Evolutionary conservation across 169 alveolate genomes (phyloP), one percentile per base, ranked within the genome.

Genomic region (Cryptosporidium meleagridis): DNA sequence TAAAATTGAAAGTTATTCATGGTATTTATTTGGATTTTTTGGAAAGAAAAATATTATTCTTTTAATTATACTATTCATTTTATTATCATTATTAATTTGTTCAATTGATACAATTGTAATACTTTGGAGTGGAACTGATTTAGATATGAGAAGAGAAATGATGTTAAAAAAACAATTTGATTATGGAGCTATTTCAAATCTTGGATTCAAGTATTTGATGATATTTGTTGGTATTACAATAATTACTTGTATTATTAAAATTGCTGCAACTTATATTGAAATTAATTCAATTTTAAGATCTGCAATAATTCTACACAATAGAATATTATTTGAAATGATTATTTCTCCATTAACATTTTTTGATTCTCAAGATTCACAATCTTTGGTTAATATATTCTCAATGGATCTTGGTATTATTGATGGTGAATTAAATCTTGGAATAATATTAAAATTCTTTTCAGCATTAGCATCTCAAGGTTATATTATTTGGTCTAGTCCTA

Each of bases 341-440:
- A 65, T 23, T 18, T 59, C 89, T 31, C 89, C 89, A 23, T 21
- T 80, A 31, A 44, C 73, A 29, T 80, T 80, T 44, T 80, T 62
- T 48, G 89, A 80, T 31, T 59, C 80, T 26, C n/a, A 59, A 12
- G 75, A 80, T 29, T 62, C 68, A 12, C 73, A 80, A 21, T 80
- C 89, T 44, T 37, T 80, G 21, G 89, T 80, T 26, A 65, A 80
- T 48, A 80, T 80, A 1, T 80, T 80, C 44, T 80, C 89, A 37
- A 59, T 80, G 68, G 89, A 80, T 65, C 75, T 80, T 61, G 73
- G 80, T 16, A 80, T 80, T 26, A 80, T 80, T 41, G 89, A 80
- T 33, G 75, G 75, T 9, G 75, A 80, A n/a, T 16, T 80, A 35
- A 62, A 41, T n/a, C 55, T 80, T 12, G 65, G 52, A 21, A 70